Conservation (phyloP, 2,329 filamentous ascomycete species). For the Xylaria sp. region DNA sequence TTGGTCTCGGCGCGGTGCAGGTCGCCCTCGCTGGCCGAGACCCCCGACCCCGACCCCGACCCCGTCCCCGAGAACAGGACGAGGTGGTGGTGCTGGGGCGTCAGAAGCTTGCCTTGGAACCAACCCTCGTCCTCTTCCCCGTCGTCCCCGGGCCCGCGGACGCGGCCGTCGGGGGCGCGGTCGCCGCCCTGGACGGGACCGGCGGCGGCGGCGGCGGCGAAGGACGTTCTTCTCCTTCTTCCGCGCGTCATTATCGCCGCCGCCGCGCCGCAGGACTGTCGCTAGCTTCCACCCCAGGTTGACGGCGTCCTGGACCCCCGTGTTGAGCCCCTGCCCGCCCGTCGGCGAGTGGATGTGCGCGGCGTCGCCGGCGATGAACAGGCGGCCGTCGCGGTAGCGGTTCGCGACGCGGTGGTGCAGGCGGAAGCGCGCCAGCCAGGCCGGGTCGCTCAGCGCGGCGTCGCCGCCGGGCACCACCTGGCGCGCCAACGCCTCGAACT, state of each 20-base stretch:
- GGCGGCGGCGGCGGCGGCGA: slow-evolving; percentile 38
- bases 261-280: slow-evolving; percentile 40
- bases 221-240: slow-evolving; percentile 37
- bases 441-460: slow-evolving; percentile 33
- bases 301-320: slow-evolving; percentile 55
- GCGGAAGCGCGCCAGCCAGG: slow-evolving; percentile 49
- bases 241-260: slow-evolving; percentile 52
- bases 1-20: slow-evolving; percentile 15
- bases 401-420: slow-evolving; percentile 46
- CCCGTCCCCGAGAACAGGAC: slow-evolving; percentile 38
- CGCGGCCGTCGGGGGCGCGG: slow-evolving; percentile 43
- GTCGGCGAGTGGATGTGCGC: slow-evolving; percentile 57
- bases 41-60: slow-evolving; percentile 22
- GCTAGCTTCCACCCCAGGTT: slow-evolving; percentile 60
- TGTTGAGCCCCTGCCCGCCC: slow-evolving; percentile 61
- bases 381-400: slow-evolving; percentile 46
- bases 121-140: slow-evolving; percentile 21
- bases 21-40: slow-evolving; percentile 15
- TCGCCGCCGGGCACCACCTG: slow-evolving; percentile 35
- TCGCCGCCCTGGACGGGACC: slow-evolving; percentile 46
- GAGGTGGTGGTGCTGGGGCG: slow-evolving; percentile 34
- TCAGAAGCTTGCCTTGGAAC: slow-evolving; percentile 35
- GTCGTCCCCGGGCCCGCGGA: slow-evolving; percentile 19
- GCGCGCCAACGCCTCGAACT: slow-evolving; percentile 35
- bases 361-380: slow-evolving; percentile 58